Percentiles rank a stretch among this genome's conserved stretches.
These are phyloP conservation scores for Ajuga chamaepitys DNA, from an alignment of 257 asterid species.

Conservation along the genomic window DNA sequence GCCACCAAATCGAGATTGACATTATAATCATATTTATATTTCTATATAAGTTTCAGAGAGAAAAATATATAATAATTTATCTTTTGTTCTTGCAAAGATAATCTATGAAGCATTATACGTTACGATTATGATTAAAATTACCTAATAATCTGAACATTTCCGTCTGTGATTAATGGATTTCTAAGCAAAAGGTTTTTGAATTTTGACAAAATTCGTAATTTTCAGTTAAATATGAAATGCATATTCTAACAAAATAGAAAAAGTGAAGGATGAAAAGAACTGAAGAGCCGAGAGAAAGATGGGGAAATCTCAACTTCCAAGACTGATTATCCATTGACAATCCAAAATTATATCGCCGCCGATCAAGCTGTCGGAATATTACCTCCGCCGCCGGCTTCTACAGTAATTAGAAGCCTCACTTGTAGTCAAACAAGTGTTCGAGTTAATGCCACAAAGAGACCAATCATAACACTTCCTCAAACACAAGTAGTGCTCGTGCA, in stretches of 20 bases:
- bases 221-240: neutral
- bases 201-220: neutral
- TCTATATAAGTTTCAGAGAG: too few species aligned
- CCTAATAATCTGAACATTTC: neutral
- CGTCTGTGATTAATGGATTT: neutral
- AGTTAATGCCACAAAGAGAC: constrained; percentile 7
- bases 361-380: constrained; percentile 14
- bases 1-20: constrained; percentile 29
- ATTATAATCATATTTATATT: neutral
- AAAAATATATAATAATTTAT: too few species aligned
- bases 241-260: neutral
- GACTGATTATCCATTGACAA: constrained; percentile 12
- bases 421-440: constrained; percentile 13
- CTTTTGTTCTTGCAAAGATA: neutral
- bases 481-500: constrained; percentile 21
- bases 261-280: neutral
- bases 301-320: constrained; percentile 16
- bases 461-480: constrained; percentile 14
- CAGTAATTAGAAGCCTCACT: neutral
- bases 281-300: constrained; percentile 4
- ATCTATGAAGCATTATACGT: constrained; percentile 1
- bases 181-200: neutral
- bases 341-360: neutral
- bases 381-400: neutral
- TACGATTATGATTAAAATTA: neutral